Base-by-base conservation (phyloP, 495 filamentous ascomycete genomes). In the Aspergillus ellipticus region DNA sequence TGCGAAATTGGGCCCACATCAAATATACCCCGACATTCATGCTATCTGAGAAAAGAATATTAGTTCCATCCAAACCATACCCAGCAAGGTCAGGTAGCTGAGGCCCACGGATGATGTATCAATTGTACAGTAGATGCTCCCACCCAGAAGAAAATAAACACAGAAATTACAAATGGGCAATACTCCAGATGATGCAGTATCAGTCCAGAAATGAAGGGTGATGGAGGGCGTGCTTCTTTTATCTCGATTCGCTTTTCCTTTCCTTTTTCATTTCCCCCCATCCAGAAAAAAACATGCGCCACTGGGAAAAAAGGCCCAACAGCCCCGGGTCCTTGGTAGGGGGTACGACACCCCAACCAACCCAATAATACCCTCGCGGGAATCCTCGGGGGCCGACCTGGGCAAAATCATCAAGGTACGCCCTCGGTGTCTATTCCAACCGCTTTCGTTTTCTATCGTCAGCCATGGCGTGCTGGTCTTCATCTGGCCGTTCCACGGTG, bases 391-490 rank as follows among this genome's bases (percentile, higher is more conserved):
- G 2, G 22, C 20, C 11, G n/a, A 42, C 8, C 4, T 45, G 17
- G 9, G 17, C 42, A 45, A 21, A 20, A 45, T 16, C 6, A 21
- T 19, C 13, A 9, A 20, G n/a, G 6, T 21, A 41, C 47, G 42
- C 31, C 22, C 39, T 31, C 7, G 41, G 42, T 53, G 26, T 59
- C 70, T 63, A 85, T 65, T 84, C 78, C 56, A 92, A 67, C 58
- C 90, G 81, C 72, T 92, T 95, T 53, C 90, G 80, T 70, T 95
- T 95, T 53, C 90, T 79, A 65, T 93, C 90, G 2, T 88, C 85
- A 24, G 70, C 67, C 51, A 67, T 65, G 15, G 68, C 58, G 51
- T 80, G 72, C 21, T 85, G 84, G 49, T 91, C 86, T 56, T 89
- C 87, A 51, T 89, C 88, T 2, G 85, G 85, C 58, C 85, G 67